These are phyloP conservation scores for Cardamine resedifolia DNA, from an alignment of 345 rosid genomes.

Conservation along the genomic window DNA sequence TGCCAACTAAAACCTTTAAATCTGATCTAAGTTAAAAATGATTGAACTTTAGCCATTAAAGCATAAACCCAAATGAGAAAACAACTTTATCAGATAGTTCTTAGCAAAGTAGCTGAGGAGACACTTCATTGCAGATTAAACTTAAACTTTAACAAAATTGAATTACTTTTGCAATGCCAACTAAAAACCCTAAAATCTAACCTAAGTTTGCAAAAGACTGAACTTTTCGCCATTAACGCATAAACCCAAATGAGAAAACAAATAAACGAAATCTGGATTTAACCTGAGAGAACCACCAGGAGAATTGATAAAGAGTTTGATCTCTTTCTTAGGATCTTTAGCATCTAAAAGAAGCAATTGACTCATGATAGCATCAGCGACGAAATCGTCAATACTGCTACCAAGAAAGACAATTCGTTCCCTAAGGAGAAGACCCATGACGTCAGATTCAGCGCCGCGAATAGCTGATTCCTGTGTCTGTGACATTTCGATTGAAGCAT, in stretches of 20 bases:
- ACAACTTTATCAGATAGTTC: neutral
- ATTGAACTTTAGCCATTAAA: neutral
- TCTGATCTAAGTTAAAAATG: neutral
- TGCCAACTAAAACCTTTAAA: constrained; percentile 12
- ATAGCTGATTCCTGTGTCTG: constrained; percentile 68
- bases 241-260: constrained; percentile 3
- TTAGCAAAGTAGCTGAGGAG: neutral
- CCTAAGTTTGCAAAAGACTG: neutral
- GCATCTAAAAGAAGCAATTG: constrained; percentile 88
- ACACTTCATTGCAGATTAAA: neutral
- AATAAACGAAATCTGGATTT: neutral
- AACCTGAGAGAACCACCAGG: constrained; percentile 95
- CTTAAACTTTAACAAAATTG: neutral
- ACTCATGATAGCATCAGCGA: constrained; percentile 84
- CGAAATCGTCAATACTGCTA: constrained; percentile 69
- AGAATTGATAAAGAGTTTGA: constrained; percentile 80
- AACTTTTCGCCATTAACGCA: neutral
- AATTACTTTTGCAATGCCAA: neutral
- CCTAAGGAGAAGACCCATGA: constrained; percentile 79
- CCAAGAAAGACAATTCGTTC: constrained; percentile 90
- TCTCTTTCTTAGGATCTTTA: constrained; percentile 85
- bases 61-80: neutral
- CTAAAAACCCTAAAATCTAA: constrained; percentile 6
- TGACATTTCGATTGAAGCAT: constrained; percentile 38
- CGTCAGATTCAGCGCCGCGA: constrained; percentile 76